Percentiles rank a stretch among this genome's conserved stretches.
Evolutionary conservation across 257 asterid species (phyloP).

Genomic region (Forsythia suspensa): DNA sequence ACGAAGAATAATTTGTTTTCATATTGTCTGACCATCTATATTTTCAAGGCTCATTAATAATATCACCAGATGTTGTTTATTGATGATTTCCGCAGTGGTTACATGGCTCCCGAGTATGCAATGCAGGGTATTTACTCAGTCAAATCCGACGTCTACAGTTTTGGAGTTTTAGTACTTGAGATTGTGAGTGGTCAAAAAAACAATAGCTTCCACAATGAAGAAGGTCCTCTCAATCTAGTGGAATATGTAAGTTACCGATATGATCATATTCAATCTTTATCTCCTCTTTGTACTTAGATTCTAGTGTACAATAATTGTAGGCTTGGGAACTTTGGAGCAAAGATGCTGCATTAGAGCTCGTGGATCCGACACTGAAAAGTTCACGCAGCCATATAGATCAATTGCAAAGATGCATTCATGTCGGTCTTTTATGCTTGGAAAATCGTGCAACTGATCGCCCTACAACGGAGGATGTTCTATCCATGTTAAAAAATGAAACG

Average conservation of each 20-base stretch:
- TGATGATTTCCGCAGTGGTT: constrained; percentile 39
- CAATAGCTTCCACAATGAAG: constrained; percentile 32
- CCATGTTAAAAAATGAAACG: constrained; percentile 42
- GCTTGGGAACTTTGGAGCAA: constrained; percentile 65
- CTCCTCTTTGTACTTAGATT: not conserved
- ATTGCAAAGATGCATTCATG: constrained; percentile 43
- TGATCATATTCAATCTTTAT: not conserved
- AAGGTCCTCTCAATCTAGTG: constrained; percentile 50
- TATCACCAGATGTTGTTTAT: not conserved
- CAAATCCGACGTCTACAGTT: constrained; percentile 63
- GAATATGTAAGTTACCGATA: constrained; percentile 45
- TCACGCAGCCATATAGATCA: constrained; percentile 27
- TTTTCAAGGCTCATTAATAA: not conserved
- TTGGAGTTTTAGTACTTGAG: constrained; percentile 54
- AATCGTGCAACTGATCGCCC: constrained; percentile 53
- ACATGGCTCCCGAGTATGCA: constrained; percentile 71
- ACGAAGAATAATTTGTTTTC: not conserved
- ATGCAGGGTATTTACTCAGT: constrained; percentile 62
- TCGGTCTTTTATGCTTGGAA: constrained; percentile 58
- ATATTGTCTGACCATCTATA: not conserved
- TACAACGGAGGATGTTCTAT: constrained; percentile 41
- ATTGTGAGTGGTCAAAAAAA: constrained; percentile 57
- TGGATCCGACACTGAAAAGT: constrained; percentile 41
- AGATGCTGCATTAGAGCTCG: constrained; percentile 33
- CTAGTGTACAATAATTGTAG: constrained; percentile 26